Evolutionary conservation across 2,329 filamentous ascomycete species (phyloP).

Genomic region (Malbranchea cinnamomea): DNA sequence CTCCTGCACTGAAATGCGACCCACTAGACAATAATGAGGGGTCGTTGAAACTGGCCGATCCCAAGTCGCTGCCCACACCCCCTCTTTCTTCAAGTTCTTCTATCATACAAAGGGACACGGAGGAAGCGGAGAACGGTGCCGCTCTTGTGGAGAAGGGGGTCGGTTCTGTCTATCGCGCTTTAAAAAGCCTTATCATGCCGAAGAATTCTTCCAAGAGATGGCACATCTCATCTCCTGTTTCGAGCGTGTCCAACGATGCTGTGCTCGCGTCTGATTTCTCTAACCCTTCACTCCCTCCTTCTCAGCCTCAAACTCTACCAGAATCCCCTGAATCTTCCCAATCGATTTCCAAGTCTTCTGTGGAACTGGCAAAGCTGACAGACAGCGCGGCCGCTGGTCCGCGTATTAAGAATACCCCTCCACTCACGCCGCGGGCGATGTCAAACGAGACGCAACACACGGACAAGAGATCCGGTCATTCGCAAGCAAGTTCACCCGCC

Average conservation of each 20-base stretch:
- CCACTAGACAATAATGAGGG: slow-evolving; percentile 14
- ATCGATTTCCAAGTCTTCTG: slow-evolving; percentile 27
- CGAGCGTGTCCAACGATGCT: slow-evolving; percentile 48
- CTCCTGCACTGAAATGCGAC: slow-evolving; percentile 12
- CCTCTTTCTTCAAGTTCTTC: slow-evolving; percentile 30
- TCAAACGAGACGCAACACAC: slow-evolving; percentile 43
- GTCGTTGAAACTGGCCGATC: slow-evolving; percentile 17
- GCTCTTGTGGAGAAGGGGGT: slow-evolving; percentile 24
- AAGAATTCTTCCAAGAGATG: slow-evolving; percentile 23
- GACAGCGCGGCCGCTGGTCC: slow-evolving; percentile 47
- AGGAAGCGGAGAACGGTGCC: slow-evolving; percentile 25
- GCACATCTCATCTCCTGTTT: slow-evolving; percentile 41
- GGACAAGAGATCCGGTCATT: slow-evolving; percentile 14
- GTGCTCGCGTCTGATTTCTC: slow-evolving; percentile 56
- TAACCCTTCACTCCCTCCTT: slow-evolving; percentile 46
- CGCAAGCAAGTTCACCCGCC: slow-evolving; percentile 12
- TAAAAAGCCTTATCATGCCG: slow-evolving; percentile 31
- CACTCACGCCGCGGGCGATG: slow-evolving; percentile 76
- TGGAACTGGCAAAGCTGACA: slow-evolving; percentile 58
- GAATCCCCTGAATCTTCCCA: slow-evolving; percentile 24
- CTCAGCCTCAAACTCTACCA: slow-evolving; percentile 32
- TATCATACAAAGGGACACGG: slow-evolving; percentile 28
- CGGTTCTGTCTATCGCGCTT: slow-evolving; percentile 28
- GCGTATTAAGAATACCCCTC: slow-evolving; percentile 73
- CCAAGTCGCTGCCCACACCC: slow-evolving; percentile 27